Evolutionary conservation across 116 monocot genomes (phyloP).

Genomic region (Iris pallida): DNA sequence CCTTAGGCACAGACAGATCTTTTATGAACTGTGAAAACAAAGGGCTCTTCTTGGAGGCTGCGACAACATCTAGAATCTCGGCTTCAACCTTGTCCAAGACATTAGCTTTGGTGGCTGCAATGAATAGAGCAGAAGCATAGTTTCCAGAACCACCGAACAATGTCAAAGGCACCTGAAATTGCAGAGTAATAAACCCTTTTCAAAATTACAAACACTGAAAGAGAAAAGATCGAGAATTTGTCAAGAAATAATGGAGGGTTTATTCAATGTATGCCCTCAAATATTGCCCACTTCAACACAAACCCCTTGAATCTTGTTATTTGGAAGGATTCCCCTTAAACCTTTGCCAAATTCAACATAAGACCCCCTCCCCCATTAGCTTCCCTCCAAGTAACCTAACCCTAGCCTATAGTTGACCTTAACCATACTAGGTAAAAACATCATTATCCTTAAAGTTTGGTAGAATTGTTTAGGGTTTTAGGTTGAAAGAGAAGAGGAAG

Average conservation of each 20-base stretch:
- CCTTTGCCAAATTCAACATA: not conserved
- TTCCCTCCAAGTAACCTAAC: too few relatives aligned
- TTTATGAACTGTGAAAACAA: constrained; percentile 70
- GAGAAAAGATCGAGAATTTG: not conserved
- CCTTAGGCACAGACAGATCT: constrained; percentile 67
- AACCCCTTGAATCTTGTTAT: not conserved
- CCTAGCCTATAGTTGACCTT: too few relatives aligned
- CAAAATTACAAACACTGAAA: not conserved
- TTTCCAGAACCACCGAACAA: constrained; percentile 80
- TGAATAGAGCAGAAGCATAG: constrained; percentile 80
- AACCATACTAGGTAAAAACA: too few relatives aligned
- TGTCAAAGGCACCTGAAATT: constrained; percentile 55
- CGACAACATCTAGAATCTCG: constrained; percentile 59
- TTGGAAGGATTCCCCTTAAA: not conserved
- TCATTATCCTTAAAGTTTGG: too few relatives aligned
- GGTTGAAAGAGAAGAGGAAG: too few relatives aligned
- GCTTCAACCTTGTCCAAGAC: constrained; percentile 73
- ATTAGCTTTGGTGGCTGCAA: constrained; percentile 71
- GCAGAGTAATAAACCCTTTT: not conserved
- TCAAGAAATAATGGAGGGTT: too few relatives aligned
- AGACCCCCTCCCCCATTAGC: not conserved
- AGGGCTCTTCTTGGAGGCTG: constrained; percentile 62
- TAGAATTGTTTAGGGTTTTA: too few relatives aligned
- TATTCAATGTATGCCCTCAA: not conserved
- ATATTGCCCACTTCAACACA: not conserved